Evolutionary conservation across 495 filamentous ascomycete genomes (phyloP).

Genomic region (Melanomma pulvis-pyrius): DNA sequence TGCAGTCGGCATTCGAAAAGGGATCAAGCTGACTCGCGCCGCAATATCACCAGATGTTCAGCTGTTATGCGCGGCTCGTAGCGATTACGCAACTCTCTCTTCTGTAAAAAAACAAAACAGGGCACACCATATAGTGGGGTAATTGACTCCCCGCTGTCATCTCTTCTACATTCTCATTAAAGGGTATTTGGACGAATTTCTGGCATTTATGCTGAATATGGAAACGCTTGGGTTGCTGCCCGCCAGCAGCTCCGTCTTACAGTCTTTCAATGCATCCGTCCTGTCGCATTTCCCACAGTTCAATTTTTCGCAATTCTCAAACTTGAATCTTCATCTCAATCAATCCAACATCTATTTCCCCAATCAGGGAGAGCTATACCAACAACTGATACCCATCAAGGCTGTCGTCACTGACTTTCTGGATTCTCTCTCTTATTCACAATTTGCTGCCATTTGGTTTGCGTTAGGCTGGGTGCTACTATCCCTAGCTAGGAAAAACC

Average conservation of each 20-base stretch:
- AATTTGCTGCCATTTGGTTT: slow-evolving; percentile 4
- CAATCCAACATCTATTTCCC: slow-evolving; percentile 13
- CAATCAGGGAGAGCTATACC: slow-evolving; percentile 7
- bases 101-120: neutral
- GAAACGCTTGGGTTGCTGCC: slow-evolving; percentile 6
- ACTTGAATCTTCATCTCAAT: slow-evolving; percentile 9
- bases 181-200: neutral
- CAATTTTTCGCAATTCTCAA: neutral
- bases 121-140: slow-evolving; percentile 11
- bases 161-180: neutral
- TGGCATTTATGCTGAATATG: neutral
- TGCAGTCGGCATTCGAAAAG: neutral
- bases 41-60: slow-evolving; percentile 3
- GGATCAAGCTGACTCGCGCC: neutral
- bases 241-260: neutral
- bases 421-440: neutral
- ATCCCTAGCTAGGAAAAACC: neutral
- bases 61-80: neutral
- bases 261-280: neutral
- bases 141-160: neutral
- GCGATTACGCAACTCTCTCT: neutral
- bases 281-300: slow-evolving; percentile 7
- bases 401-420: neutral
- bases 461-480: neutral
- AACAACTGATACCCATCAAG: slow-evolving; percentile 11